Percentiles rank a stretch among this genome's conserved stretches.
These are phyloP conservation scores for Coelastrella sp. DNA, from an alignment of 139 green algal species.

Conservation along the genomic window DNA sequence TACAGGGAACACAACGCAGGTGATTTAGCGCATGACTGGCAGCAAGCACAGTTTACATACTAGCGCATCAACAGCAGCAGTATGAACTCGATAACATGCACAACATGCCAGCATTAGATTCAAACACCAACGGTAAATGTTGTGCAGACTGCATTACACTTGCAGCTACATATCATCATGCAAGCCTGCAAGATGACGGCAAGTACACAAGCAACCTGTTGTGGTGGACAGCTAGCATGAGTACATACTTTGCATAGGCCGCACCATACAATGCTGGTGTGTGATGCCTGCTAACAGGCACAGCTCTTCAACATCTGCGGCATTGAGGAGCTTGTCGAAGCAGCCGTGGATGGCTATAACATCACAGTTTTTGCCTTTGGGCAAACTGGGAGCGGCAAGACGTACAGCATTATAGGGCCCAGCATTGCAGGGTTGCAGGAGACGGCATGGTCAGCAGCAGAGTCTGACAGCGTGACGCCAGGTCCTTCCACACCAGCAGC, in stretches of 20 bases:
- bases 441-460: background rate
- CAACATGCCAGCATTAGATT: no score
- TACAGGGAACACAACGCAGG: slow-evolving; percentile 62
- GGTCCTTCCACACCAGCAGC: background rate
- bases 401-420: slow-evolving; percentile 73
- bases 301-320: slow-evolving; percentile 68
- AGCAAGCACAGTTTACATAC: background rate
- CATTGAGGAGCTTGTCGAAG: slow-evolving; percentile 54
- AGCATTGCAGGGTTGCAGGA: slow-evolving; percentile 22
- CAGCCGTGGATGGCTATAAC: slow-evolving; percentile 74
- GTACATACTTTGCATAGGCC: background rate
- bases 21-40: background rate
- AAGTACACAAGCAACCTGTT: no score
- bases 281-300: background rate
- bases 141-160: no score
- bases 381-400: slow-evolving; percentile 83
- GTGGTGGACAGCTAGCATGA: no score
- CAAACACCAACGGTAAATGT: no score
- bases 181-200: no score
- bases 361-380: slow-evolving; percentile 83
- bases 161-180: no score
- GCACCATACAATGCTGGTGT: background rate
- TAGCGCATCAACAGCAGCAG: background rate
- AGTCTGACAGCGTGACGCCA: background rate
- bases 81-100: no score